phyloP scores from a whole-genome alignment of 345 rosid species.

The Mallotus nudiflorus region DNA sequence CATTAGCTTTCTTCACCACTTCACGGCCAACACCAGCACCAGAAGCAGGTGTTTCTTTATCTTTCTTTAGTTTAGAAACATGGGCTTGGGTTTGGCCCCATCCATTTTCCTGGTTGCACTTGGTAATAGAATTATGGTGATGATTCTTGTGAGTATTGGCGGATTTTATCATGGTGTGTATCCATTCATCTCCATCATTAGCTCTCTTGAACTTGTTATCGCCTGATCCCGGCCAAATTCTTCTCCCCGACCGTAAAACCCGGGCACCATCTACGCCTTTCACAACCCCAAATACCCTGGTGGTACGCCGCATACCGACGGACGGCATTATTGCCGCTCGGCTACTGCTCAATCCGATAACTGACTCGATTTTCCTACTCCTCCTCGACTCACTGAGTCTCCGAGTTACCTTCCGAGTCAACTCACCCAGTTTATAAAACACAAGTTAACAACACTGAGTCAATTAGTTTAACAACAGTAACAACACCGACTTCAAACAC shows the following conservation, averaged over 20 bases:
- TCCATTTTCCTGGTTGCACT: conserved; percentile 42
- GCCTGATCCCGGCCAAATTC: conserved; percentile 55
- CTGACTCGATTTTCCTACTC: conserved; percentile 11
- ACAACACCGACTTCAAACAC: neutral
- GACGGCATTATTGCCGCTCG: conserved; percentile 69
- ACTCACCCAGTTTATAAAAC: neutral
- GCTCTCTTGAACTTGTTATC: conserved; percentile 54
- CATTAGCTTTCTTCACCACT: conserved; percentile 22
- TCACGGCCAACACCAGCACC: neutral
- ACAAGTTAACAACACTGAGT: neutral
- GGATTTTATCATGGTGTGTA: conserved; percentile 19
- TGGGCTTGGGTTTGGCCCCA: conserved; percentile 14
- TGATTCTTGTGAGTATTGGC: conserved; percentile 11
- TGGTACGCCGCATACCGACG: conserved; percentile 70
- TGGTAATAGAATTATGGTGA: conserved; percentile 1
- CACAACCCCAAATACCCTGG: conserved; percentile 76
- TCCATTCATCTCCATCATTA: conserved; percentile 53
- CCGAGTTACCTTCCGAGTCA: neutral
- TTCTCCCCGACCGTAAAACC: conserved; percentile 86
- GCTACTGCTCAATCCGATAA: conserved; percentile 21
- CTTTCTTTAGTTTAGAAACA: conserved; percentile 29
- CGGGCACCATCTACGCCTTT: conserved; percentile 77
- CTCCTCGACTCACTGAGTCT: conserved; percentile 9
- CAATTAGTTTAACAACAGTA: neutral
- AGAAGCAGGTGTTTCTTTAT: conserved; percentile 9